These are phyloP conservation scores for Begonia fuchsioides DNA, from an alignment of 306 rosid species.

Conservation along the genomic window DNA sequence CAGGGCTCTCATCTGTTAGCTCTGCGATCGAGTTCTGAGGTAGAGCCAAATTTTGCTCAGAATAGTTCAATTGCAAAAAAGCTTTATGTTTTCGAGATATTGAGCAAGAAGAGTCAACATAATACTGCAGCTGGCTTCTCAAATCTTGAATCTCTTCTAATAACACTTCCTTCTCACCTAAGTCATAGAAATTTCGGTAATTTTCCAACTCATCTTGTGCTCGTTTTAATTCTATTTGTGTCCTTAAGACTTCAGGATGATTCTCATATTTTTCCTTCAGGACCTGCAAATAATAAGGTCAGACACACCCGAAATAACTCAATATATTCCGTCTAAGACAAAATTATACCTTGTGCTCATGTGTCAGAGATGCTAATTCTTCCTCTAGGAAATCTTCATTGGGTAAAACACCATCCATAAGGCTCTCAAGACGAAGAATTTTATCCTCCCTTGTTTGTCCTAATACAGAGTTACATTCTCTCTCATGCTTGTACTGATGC, in stretches of 20 bases:
- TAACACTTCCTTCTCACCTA: constrained; percentile 90
- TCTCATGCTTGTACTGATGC: constrained; percentile 84
- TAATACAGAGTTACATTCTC: constrained; percentile 76
- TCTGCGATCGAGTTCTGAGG: constrained; percentile 38
- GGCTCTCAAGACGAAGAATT: constrained; percentile 83
- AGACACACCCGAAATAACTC: constrained; percentile 14
- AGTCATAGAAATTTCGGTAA: constrained; percentile 51
- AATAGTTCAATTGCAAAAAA: constrained; percentile 41
- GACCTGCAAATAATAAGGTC: constrained; percentile 34
- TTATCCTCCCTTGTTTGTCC: constrained; percentile 91
- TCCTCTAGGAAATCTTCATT: constrained; percentile 79
- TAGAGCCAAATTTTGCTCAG: constrained; percentile 39
- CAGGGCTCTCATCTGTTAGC: constrained; percentile 29
- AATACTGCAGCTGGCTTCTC: constrained; percentile 82
- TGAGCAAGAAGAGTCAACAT: constrained; percentile 52
- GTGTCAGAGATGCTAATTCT: constrained; percentile 51
- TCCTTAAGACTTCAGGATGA: constrained; percentile 81
- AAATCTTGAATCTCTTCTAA: constrained; percentile 89
- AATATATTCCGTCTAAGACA: constrained; percentile 5
- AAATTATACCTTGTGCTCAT: constrained; percentile 62
- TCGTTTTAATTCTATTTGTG: constrained; percentile 63
- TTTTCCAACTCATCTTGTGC: constrained; percentile 61
- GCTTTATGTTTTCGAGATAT: constrained; percentile 40
- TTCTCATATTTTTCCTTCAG: constrained; percentile 77
- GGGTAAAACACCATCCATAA: constrained; percentile 87